Base-by-base conservation (phyloP, 306 rosid genomes). In the Prosopis cineraria region DNA sequence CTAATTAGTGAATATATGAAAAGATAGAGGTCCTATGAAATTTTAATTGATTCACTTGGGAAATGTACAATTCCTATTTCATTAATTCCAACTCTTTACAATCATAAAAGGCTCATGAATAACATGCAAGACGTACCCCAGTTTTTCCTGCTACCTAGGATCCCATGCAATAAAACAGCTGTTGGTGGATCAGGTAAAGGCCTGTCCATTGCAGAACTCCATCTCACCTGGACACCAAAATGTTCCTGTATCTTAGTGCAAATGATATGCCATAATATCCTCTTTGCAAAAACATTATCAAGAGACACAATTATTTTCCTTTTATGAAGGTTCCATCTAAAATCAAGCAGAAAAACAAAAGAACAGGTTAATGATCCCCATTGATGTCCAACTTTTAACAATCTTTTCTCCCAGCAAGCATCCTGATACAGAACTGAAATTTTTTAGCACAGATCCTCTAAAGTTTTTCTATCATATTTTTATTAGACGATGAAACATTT, bases 151-250 rank as follows among this genome's bases (percentile, higher is more conserved):
- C 93, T 84, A 33, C 98, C 98, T 13, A 92, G 84, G 84, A 92
- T 91, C 40, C 98, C 98, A 84, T 92, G 98, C 47, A 92, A 88
- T 76, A 95, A 89, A 80, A 95, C 93, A 79, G 98, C 98, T 36
- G 98, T 95, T 59, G 98, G 97, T 52, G 98, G 90, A 52, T 88
- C 97, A 39, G 93, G 93, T 39, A 84, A 29, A 72, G 91, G 80
- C 58, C 72, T 83, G 66, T 89, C 97, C 90, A 79, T 56, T 33
- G 86, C 89, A 70, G 94, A 85, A 85, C 93, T 89, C 98, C 98
- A 95, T 70, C 90, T 91, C 73, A 95, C 97, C 98, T 92, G 84
- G 74, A 85, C 27, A 48, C 29, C 47, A 47, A 74, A 79, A 40
- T 48, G 53, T 55, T 67, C 70, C 40, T 4, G 47, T 30, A 5